Conservation (phyloP, 257 asterid genomes). For the Solanum chiquidenum region DNA sequence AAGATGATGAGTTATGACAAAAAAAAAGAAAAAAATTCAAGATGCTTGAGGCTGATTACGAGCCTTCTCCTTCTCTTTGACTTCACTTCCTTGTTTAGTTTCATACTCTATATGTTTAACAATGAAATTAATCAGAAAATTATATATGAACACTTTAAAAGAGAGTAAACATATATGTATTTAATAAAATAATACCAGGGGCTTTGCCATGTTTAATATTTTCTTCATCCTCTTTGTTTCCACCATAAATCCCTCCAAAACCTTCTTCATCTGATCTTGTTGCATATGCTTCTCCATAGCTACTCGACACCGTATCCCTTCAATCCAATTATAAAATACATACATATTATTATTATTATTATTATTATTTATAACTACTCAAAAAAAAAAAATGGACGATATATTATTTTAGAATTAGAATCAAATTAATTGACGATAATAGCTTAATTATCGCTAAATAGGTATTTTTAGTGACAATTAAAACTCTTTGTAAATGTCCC, state of each 20-base stretch:
- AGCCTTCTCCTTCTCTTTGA: conserved; percentile 53
- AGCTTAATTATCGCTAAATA: no score
- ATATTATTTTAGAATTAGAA: no score
- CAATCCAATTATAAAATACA: not conserved
- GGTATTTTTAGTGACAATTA: no score
- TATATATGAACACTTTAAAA: not conserved
- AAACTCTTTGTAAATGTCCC: fast-evolving
- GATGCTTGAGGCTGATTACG: conserved; percentile 24
- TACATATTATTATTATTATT: not conserved
- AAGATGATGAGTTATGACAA: not conserved
- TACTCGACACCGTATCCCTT: conserved; percentile 37
- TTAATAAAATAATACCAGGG: not conserved
- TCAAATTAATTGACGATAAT: not conserved
- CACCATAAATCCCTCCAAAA: conserved; percentile 48
- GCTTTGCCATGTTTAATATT: conserved; percentile 5
- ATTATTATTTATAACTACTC: not conserved
- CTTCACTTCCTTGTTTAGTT: conserved; percentile 47
- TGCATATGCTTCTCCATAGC: conserved; percentile 57
- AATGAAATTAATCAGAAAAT: not conserved
- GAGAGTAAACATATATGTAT: not conserved
- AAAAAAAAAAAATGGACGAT: no score
- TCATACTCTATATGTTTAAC: conserved; percentile 15
- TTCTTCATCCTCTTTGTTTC: conserved; percentile 28
- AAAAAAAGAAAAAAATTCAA: no score
- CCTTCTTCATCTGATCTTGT: conserved; percentile 76